Percentiles rank a stretch among this genome's conserved stretches.
phyloP scores from a whole-genome alignment of 176 grass and related monocot species.

The Puya raimondii region DNA sequence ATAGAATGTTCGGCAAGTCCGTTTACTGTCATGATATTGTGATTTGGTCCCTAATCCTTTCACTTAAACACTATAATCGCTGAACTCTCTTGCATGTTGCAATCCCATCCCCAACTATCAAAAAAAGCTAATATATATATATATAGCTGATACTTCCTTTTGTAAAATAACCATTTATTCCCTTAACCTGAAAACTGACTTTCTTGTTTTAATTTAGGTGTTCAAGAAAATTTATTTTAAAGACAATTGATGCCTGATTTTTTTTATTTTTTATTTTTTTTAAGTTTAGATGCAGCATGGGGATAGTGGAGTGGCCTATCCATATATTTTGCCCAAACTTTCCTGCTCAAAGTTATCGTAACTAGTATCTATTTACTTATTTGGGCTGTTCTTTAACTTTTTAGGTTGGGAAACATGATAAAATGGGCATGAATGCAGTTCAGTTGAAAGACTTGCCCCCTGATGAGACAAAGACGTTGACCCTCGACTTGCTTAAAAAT shows the following conservation, averaged over 20 bases:
- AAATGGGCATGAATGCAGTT: constrained; percentile 54
- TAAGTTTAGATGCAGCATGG: constrained; percentile 30
- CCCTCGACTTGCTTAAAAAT: constrained; percentile 62
- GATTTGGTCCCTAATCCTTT: neutral
- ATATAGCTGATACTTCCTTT: too few relatives aligned
- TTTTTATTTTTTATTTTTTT: neutral
- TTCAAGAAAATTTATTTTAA: neutral
- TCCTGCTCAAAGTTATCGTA: too few relatives aligned
- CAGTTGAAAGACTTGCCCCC: constrained; percentile 53
- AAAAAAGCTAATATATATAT: too few relatives aligned
- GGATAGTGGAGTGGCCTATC: too few relatives aligned
- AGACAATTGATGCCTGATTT: neutral
- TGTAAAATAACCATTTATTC: too few relatives aligned
- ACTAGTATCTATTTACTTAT: too few relatives aligned
- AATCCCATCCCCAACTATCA: too few relatives aligned
- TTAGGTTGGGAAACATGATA: constrained; percentile 45
- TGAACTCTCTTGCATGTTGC: too few relatives aligned
- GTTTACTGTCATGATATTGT: neutral
- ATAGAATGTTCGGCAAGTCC: neutral
- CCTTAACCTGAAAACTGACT: too few relatives aligned
- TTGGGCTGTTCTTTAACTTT: neutral
- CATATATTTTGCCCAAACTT: too few relatives aligned
- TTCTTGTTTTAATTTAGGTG: neutral
- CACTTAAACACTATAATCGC: too few relatives aligned
- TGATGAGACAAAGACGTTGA: constrained; percentile 56